Evolutionary conservation across 208 protist genomes (phyloP).

Genomic region (Naegleria fowleri): DNA sequence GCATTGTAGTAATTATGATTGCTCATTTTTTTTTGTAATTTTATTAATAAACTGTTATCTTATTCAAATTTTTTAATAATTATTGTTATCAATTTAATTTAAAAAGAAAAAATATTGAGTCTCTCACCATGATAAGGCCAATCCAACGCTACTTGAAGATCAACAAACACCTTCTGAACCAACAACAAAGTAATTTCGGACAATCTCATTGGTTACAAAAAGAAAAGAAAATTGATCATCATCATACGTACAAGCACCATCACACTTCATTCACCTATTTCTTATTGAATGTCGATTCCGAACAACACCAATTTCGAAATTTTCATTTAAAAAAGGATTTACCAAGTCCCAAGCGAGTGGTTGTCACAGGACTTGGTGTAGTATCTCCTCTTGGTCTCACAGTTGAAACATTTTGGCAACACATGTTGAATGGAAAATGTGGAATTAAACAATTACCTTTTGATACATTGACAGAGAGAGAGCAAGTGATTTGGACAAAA

Average conservation of each 20-base stretch:
- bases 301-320: not conserved
- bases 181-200: not conserved
- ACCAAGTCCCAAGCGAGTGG: conserved; percentile 55
- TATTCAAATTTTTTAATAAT: not conserved
- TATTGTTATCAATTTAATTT: too few species aligned
- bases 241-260: too few species aligned
- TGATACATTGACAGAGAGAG: not conserved
- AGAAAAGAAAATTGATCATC: not conserved
- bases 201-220: too few species aligned
- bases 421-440: conserved; percentile 39
- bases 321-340: not conserved
- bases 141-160: too few species aligned
- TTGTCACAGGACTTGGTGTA: conserved; percentile 86
- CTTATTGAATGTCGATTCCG: not conserved
- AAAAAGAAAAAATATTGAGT: too few species aligned
- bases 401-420: conserved; percentile 63
- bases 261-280: too few species aligned
- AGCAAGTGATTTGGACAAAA: conserved; percentile 17
- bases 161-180: too few species aligned
- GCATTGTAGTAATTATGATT: not conserved
- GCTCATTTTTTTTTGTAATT: not conserved
- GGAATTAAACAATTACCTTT: not conserved
- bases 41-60: not conserved
- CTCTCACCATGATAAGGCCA: too few species aligned
- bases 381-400: conserved; percentile 80